Evolutionary conservation across 2,329 filamentous ascomycete species (phyloP), one percentile per base, ranked within the genome.

Genomic region (Colletotrichum ledebouriae): DNA sequence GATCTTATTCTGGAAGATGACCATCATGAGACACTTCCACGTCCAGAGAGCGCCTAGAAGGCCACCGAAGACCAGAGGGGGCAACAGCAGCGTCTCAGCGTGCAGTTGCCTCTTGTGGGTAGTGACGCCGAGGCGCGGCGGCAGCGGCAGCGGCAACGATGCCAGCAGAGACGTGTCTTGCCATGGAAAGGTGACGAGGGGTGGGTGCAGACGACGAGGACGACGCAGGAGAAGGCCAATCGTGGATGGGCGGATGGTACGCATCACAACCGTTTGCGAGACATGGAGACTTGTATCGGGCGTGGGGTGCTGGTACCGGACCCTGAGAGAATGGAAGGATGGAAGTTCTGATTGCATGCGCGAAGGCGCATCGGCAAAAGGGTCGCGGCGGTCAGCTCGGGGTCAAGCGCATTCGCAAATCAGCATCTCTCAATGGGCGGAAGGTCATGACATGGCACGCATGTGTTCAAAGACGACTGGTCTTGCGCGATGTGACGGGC

Each of bases 1-100:
- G 75, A 94, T 93, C 75, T 91, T 90, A 75, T 94, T 93, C 78
- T 94, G 92, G 75, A 94, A 92, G 4, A 92, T 72, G 33, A 95
- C 83, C 80, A 94, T 88, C 89, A 93, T 92, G 60, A 89, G 78
- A 75, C 91, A 94, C 75, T 90, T 89, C 83, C 86, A 89, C 2
- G 79, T 81, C 85, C 86, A 94, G 13, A 94, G 81, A 3, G 84
- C 84, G 17, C 92, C 73, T 4, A 92, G 82, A 41, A 94, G 82
- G 1, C 90, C 89, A 13, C 82, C 76, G 74, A 94, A 94, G 49
- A 93, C 81, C 6, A 86, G 74, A 0, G 92, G 92, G 7, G 92
- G 89, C 3, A 91, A 78, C n/a, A 92, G 77, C 12, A 86, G 71
- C 15, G 82, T 74, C 59, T 79, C 74, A 61, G 78, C 71, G 66